A percentile compares a stretch with the other conserved stretches of the same genome.
phyloP scores from a whole-genome alignment of 352 stramenopile genomes.

The Plasmopara viticola region DNA sequence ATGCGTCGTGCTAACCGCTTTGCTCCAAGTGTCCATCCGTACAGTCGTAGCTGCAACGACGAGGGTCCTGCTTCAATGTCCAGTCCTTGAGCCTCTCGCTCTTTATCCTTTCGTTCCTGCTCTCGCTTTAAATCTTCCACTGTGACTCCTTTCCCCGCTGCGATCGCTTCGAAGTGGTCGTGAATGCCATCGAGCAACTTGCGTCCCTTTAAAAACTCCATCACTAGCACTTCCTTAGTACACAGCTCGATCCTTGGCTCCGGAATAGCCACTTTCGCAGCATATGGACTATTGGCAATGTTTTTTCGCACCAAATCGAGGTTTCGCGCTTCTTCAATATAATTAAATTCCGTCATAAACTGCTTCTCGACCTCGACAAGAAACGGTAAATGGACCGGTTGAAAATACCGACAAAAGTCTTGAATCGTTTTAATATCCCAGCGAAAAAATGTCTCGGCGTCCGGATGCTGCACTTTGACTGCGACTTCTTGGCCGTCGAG shows the following conservation, averaged over 20 bases:
- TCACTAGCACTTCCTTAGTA: constrained; percentile 93
- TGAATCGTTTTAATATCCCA: constrained; percentile 96
- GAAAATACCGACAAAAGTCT: constrained; percentile 92
- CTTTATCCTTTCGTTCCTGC: constrained; percentile 62
- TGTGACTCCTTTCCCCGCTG: constrained; percentile 77
- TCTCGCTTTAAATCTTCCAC: constrained; percentile 79
- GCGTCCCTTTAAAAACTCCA: constrained; percentile 90
- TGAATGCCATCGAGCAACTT: constrained; percentile 86
- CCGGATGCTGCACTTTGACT: constrained; percentile 91
- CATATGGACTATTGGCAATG: constrained; percentile 78
- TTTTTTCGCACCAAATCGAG: constrained; percentile 85
- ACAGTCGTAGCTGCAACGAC: constrained; percentile 50
- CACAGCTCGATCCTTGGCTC: constrained; percentile 84
- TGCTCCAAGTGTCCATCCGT: constrained; percentile 35
- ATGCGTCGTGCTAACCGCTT: constrained; percentile 38
- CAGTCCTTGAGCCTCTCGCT: constrained; percentile 48
- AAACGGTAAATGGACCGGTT: constrained; percentile 90
- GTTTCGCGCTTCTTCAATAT: constrained; percentile 89
- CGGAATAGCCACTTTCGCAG: constrained; percentile 68
- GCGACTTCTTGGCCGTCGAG: constrained; percentile 68
- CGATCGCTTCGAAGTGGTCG: constrained; percentile 87
- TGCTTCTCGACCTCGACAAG: constrained; percentile 95
- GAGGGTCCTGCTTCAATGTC: constrained; percentile 71
- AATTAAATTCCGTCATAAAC: constrained; percentile 98
- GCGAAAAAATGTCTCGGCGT: constrained; percentile 91